These are phyloP conservation scores for Neurospora sp. DNA, from an alignment of 2,329 filamentous ascomycete species.

Conservation along the genomic window DNA sequence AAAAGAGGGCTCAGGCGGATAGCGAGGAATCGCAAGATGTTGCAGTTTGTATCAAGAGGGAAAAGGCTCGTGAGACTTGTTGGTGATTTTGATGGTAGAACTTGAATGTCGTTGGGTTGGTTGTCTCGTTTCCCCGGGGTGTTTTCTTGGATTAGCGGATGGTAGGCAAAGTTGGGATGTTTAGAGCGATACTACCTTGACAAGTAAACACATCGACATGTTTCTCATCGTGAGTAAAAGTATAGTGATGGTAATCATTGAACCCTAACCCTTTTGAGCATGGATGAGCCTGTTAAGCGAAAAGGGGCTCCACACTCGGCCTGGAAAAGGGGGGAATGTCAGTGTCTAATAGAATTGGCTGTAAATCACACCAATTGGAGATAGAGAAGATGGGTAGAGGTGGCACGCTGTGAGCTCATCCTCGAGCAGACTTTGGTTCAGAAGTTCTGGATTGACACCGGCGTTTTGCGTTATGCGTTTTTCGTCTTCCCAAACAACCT, in stretches of 20 bases:
- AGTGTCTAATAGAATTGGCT: not conserved
- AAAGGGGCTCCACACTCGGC: not conserved
- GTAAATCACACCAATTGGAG: not conserved
- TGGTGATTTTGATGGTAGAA: not conserved
- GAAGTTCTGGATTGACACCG: not conserved
- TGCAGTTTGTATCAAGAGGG: not conserved
- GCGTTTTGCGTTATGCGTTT: not conserved
- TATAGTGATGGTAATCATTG: not conserved
- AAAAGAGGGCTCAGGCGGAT: not conserved
- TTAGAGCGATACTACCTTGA: not conserved
- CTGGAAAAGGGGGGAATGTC: not conserved
- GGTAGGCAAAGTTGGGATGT: not conserved
- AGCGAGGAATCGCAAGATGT: not conserved
- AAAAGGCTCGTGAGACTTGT: not conserved
- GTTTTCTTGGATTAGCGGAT: not conserved
- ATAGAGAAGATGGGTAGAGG: not conserved
- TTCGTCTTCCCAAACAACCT: not conserved
- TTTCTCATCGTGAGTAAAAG: not conserved
- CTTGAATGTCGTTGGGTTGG: not conserved
- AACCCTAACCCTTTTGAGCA: not conserved
- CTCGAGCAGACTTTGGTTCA: not conserved
- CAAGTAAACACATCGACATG: not conserved
- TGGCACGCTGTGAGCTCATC: not conserved
- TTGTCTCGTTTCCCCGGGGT: not conserved
- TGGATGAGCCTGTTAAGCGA: not conserved